Evolutionary conservation across 805 yeast species (phyloP), one percentile per base, ranked within the genome.

Genomic region (Teunomyces barrocoloradensis): DNA sequence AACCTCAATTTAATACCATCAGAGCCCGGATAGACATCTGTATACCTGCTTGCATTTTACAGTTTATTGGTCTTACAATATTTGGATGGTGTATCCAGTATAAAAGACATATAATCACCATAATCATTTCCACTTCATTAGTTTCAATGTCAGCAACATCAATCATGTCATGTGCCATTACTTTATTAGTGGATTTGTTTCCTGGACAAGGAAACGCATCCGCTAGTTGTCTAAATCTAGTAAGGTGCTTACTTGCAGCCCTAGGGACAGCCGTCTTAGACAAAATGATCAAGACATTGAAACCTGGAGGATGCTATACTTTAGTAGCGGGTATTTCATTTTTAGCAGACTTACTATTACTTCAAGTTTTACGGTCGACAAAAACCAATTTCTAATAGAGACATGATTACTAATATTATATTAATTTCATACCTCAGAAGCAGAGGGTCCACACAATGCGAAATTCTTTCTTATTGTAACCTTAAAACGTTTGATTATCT

Each of bases 51-150:
- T 63, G 79, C 2, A 29, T 71, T 2, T 51, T 79, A 4, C 58
- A 77, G 6, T 52, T 63, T 23, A 72, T 72, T 0, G 74, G 78
- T 4, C 56, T 79, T 0, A 48, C 84, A 2, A 64, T 82, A 15
- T 86, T 78, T 61, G 96, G 95, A 1, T 89, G 96, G 96, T 80
- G 89, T 49, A 56, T 87, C 12, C 69, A 78, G 34, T 65, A 64
- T 28, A 63, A 69, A 21, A 73, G 75, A 4, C 71, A 74, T 28
- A 64, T 82, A 27, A 72, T 83, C 0, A 78, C 80, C 0, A 80
- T 87, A 4, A 66, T 87, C 17, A 75, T 87, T 1, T 68, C 79
- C 49, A 71, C 85, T 5, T 80, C 79, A 36, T 61, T 84, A 45
- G 71, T 81, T 2, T 80, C 90, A 5, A 63, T 75, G 47, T 73